phyloP scores from a whole-genome alignment of 139 green algal genomes.

The Chlamydomonas applanata region DNA sequence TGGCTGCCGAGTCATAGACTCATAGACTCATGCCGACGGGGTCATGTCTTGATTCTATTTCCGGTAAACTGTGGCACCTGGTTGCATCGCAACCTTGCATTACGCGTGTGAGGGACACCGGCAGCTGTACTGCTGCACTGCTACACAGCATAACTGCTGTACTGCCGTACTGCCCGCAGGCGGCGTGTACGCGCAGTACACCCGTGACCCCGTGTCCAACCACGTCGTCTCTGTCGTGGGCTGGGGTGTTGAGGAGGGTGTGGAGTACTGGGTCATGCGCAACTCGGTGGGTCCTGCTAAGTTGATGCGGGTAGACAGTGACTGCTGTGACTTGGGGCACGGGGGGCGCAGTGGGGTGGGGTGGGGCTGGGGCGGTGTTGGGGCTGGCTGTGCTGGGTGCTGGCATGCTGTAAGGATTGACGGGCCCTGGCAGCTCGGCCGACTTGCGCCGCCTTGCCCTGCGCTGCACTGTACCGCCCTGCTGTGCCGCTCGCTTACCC shows the following conservation, averaged over 20 bases:
- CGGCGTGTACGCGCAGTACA: slow-evolving; percentile 46
- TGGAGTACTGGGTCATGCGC: slow-evolving; percentile 73
- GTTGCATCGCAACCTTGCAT: not conserved
- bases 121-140: not conserved
- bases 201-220: slow-evolving; percentile 53
- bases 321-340: too few relatives aligned
- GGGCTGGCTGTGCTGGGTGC: too few relatives aligned
- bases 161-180: slow-evolving; percentile 14
- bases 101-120: not conserved
- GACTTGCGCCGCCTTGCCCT: too few relatives aligned
- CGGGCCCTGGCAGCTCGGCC: too few relatives aligned
- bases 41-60: not conserved
- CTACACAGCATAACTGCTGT: not conserved
- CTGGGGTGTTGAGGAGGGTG: slow-evolving; percentile 72
- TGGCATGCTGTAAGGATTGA: too few relatives aligned
- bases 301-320: too few relatives aligned
- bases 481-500: not conserved
- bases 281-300: slow-evolving; percentile 39
- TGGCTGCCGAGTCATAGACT: too few relatives aligned
- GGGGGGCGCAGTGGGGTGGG: too few relatives aligned
- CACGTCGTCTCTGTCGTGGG: slow-evolving; percentile 86
- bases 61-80: not conserved
- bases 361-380: too few relatives aligned
- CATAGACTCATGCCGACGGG: too few relatives aligned
- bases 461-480: too few relatives aligned